Percentiles rank a stretch among this genome's conserved stretches.
Evolutionary conservation across 1,284 basidiomycete species (phyloP).

Genomic region (Trametes pubescens): DNA sequence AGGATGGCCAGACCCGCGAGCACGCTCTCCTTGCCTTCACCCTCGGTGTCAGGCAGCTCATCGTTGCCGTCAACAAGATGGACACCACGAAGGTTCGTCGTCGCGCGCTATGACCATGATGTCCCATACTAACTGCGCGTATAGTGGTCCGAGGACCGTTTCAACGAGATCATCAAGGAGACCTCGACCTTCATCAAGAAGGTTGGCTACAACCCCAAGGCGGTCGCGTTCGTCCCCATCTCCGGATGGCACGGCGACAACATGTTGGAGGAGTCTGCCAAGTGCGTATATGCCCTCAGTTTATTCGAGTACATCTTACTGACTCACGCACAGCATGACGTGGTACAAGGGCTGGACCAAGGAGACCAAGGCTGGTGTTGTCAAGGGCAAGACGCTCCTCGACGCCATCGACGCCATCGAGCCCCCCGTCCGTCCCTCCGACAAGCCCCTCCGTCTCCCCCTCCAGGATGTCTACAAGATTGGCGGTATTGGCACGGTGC

Average conservation of each 20-base stretch:
- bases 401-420: slow-evolving; percentile 99
- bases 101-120: no score
- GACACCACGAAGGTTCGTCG: slow-evolving; percentile 88
- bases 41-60: slow-evolving; percentile 99
- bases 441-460: slow-evolving; percentile 99
- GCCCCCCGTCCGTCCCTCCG: slow-evolving; percentile 94
- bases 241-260: slow-evolving; percentile 99
- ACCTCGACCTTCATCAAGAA: slow-evolving; percentile 99
- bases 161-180: slow-evolving; percentile 99
- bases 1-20: slow-evolving; percentile 99
- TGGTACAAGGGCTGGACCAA: slow-evolving; percentile 99
- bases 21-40: slow-evolving; percentile 99
- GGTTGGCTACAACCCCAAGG: slow-evolving; percentile 99
- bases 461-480: slow-evolving; percentile 99
- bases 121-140: slow-evolving; percentile 23
- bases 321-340: slow-evolving; percentile 76
- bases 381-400: slow-evolving; percentile 99
- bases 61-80: slow-evolving; percentile 99
- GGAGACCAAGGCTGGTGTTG: slow-evolving; percentile 92
- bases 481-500: slow-evolving; percentile 99
- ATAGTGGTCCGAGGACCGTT: slow-evolving; percentile 98
- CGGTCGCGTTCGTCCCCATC: slow-evolving; percentile 98
- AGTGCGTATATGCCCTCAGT: slow-evolving; percentile 59
- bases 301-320: slow-evolving; percentile 30
- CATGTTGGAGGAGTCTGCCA: slow-evolving; percentile 98